phyloP scores from a whole-genome alignment of 345 rosid genomes.

The Viola odorata region DNA sequence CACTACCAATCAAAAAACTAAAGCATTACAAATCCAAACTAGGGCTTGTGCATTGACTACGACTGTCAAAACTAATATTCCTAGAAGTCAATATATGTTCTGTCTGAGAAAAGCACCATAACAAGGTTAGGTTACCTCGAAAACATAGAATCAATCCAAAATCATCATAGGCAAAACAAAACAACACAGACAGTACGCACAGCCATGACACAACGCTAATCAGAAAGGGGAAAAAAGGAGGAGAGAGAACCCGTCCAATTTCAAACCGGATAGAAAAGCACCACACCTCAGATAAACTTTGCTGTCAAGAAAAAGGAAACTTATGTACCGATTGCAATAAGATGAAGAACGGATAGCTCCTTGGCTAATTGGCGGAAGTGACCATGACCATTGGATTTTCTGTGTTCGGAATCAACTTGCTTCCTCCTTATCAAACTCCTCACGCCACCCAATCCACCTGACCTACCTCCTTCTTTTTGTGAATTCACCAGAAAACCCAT shows the following conservation, averaged over 20 bases:
- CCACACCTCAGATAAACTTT: not conserved
- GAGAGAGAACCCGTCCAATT: not conserved
- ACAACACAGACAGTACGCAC: too few species aligned
- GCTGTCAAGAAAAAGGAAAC: not conserved
- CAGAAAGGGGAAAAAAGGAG: too few species aligned
- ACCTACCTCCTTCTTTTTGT: conserved; percentile 10
- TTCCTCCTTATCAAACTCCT: conserved; percentile 29
- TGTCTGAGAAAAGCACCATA: too few species aligned
- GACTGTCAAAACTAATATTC: too few species aligned
- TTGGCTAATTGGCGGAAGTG: conserved; percentile 22
- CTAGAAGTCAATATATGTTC: too few species aligned
- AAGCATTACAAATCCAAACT: too few species aligned
- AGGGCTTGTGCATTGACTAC: too few species aligned
- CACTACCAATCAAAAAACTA: too few species aligned
- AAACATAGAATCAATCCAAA: too few species aligned
- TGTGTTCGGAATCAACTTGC: conserved; percentile 29
- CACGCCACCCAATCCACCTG: conserved; percentile 17
- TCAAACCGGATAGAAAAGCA: not conserved
- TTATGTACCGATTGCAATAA: conserved; percentile 25
- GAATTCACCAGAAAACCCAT: conserved; percentile 26
- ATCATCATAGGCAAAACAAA: too few species aligned
- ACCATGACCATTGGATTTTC: conserved; percentile 9
- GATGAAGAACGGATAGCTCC: conserved; percentile 27
- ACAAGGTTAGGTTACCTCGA: too few species aligned
- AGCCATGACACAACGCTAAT: too few species aligned